Evolutionary conservation across 106 monocot species (phyloP), one percentile per base, ranked within the genome.

Genomic region (Gastrodia elata): DNA sequence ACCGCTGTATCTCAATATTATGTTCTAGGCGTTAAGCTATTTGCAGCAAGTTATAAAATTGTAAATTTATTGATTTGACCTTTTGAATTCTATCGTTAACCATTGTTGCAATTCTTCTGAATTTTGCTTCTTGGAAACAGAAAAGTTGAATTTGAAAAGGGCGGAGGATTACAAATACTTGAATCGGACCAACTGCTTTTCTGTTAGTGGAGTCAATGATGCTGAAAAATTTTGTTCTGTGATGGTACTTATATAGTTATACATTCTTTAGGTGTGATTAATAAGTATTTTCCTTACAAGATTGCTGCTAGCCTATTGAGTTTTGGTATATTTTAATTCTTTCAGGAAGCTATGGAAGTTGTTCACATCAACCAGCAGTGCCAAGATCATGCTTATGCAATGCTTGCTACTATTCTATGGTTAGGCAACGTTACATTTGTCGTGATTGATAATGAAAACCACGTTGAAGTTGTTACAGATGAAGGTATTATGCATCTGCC

Each of bases 371-470:
- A 79, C 79, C 80, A 82, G 70, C 88, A 92, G 69, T 84, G 90
- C 72, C 96, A 97, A 86, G 79, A 88, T 30, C 80, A 73, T 68
- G 77, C 84, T 55, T 97, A 90, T 77, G 80, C 92, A 33, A 92
- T 97, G 84, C 89, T 97, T 59, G 81, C 92, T 56, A 86, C 90
- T 61, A 86, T 97, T 68, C 71, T 97, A 40, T 97, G 96, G 96
- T 73, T 97, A 76, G 96, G 96, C 38, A 88, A 97, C 74, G 83
- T 97, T 57, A 83, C 85, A 6, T 97, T 97, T 78, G 75, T 76
- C 4, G 84, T 92, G 74, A 81, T 88, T 76, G 95, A 96, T 75
- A 84, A 86, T 81, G 95, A 96, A 83, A 90, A 92, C 76, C 95
- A 96, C 76, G 91, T 84, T 78, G 84, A 92, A 82, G 78, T 87